Base-by-base conservation (phyloP, 257 asterid genomes). In the Nyctanthes arbortristis region DNA sequence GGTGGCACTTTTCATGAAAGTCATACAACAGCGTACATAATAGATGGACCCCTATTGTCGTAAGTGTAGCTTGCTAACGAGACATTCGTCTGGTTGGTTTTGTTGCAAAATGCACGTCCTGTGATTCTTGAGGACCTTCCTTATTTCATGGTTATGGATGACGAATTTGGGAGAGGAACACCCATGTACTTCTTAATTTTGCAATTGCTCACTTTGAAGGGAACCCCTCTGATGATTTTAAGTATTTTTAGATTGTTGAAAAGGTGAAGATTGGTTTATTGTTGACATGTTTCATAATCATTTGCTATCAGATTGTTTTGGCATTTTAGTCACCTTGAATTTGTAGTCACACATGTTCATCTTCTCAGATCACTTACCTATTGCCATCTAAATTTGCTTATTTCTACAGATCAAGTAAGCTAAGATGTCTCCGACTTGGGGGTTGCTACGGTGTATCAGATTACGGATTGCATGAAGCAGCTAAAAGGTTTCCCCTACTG, bases 401-500 rank as follows among this genome's bases (percentile, higher is more conserved):
- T n/a, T 18, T n/a, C 13, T 18, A 49, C 57, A 49, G 57, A 49
- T 49, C 57, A 49, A 49, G 27, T 49, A 12, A 49, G 57, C 57
- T 49, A 18, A 49, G 27, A 16, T 49, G 14, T 7, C 57, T 49
- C 7, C 27, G 29, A 13, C 57, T 20, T n/a, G 25, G 57, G 29
- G 29, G 29, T 18, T 49, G 57, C 29, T 7, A 49, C 20, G 27
- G 27, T 49, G 27, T 49, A 20, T 49, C 28, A 7, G 57, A 12
- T 49, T 0, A 49, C 3, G 5, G 29, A 16, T 18, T 49, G 57
- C 18, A 12, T 18, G 28, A 49, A 49, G 57, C 57, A 18, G 57
- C 57, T 49, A 49, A 49, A 20, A 22, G 57, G 20, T 18, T 49
- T 49, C 57, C 57, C 6, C 52, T 68, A 25, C 63, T 84, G 61